A percentile compares a stretch with the other conserved stretches of the same genome.
phyloP scores from a whole-genome alignment of 2,329 filamentous ascomycete genomes.

The Davidsoniella virescens region DNA sequence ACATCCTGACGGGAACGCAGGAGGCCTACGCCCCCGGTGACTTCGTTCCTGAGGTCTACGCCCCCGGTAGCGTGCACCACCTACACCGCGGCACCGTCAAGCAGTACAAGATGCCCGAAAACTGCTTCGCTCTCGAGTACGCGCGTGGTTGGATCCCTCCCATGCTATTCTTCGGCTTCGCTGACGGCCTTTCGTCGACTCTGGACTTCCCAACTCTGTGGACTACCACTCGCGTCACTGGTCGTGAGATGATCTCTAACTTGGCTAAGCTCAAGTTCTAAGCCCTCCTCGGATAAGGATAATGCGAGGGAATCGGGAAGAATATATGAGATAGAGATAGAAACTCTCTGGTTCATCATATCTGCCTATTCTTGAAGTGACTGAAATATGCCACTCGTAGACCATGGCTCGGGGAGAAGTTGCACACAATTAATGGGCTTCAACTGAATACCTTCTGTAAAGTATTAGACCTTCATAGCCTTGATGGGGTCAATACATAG shows the following conservation, averaged over 20 bases:
- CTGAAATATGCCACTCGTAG: no score
- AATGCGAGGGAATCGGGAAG: no score
- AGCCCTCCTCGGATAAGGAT: slow-evolving; percentile 10
- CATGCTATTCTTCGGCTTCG: slow-evolving; percentile 82
- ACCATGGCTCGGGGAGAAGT: no score
- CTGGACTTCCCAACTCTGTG: slow-evolving; percentile 74
- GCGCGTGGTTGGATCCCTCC: slow-evolving; percentile 81
- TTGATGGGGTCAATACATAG: no score
- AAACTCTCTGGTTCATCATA: no score
- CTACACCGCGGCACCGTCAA: slow-evolving; percentile 54
- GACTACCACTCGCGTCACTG: slow-evolving; percentile 61
- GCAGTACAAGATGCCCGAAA: slow-evolving; percentile 67
- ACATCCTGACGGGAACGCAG: slow-evolving; percentile 69
- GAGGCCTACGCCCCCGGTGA: slow-evolving; percentile 54
- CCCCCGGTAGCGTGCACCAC: slow-evolving; percentile 54
- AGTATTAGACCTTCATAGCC: no score
- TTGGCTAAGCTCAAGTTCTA: slow-evolving; percentile 56
- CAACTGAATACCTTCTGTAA: no score
- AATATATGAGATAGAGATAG: no score
- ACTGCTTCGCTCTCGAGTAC: slow-evolving; percentile 70
- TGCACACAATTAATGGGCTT: no score
- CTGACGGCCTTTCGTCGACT: slow-evolving; percentile 64
- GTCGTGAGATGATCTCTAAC: slow-evolving; percentile 58
- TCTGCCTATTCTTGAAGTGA: no score
- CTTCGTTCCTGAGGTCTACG: slow-evolving; percentile 54